Base-by-base conservation (phyloP, 805 yeast species). In the Wickerhamomyces strasburgensis region DNA sequence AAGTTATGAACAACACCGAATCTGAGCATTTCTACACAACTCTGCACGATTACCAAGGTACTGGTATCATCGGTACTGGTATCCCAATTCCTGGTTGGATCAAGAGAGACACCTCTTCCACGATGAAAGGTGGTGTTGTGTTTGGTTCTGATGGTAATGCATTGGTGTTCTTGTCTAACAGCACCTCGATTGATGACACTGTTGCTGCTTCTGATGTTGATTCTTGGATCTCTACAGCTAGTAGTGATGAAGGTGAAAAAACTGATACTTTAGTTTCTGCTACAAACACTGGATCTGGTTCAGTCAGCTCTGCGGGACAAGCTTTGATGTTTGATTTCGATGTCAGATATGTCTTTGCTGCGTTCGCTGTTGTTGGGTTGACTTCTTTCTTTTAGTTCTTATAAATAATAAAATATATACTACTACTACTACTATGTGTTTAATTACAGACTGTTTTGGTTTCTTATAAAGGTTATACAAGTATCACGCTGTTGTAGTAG, bases 31-130 rank as follows among this genome's bases (percentile, higher is more conserved):
- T 83, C 48, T 79, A 66, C 60, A 68, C 87, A 14, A 80, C 89
- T 6, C 62, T 83, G 56, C 93, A 83, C 56, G 85, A 80, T 52
- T 83, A 71, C 68, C 93, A 83, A 59, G 86, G 85, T 27, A 73
- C 80, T 31, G 81, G 64, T 38, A 71, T 73, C 50, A 70, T 83
- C 47, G 72, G 73, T 29, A 60, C 68, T 11, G 93, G 93, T 44
- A 55, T 83, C 34, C 74, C 68, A 41, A 68, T 72, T 23, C 56
- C 62, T 27, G 87, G 81, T 27, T 76, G 70, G 52, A 64, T 81
- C 35, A 55, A 63, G 41, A 73, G 90, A 68, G 72, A 73, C 34
- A 65, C 72, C 33, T 36, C 47, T 8, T 51, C 63, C 7, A 61
- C 70, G 14, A 79, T 80, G 85, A 63, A 47, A 38, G 90, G 90